phyloP scores from a whole-genome alignment of 140 eudicot genomes.

The Ambrosia hybrid region DNA sequence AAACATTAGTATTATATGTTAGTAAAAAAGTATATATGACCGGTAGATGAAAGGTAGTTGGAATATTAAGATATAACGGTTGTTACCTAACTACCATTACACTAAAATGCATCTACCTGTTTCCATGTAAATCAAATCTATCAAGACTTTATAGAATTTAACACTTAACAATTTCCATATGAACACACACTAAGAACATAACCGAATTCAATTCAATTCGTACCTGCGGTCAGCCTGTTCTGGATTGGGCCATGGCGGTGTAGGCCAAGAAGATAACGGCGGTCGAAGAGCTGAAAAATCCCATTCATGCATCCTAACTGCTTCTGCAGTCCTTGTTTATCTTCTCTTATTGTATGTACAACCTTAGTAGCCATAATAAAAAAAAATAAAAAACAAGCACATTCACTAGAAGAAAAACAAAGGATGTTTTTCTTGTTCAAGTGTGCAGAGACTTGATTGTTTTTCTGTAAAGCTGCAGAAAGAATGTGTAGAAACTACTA shows the following conservation, averaged over 20 bases:
- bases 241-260: constrained; percentile 41
- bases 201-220: constrained; percentile 1
- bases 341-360: constrained; percentile 53
- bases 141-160: constrained; percentile 1
- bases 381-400: not conserved
- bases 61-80: constrained; percentile 10
- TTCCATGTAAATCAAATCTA: constrained; percentile 14
- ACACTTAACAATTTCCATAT: constrained; percentile 3
- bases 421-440: constrained; percentile 32
- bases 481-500: constrained; percentile 31
- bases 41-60: constrained; percentile 7
- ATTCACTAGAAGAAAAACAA: not conserved
- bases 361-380: constrained; percentile 60
- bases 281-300: constrained; percentile 79
- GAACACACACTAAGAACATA: constrained; percentile 7
- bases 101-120: constrained; percentile 13
- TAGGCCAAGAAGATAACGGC: constrained; percentile 62
- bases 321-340: constrained; percentile 64
- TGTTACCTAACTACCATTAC: constrained; percentile 13
- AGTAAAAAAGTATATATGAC: not conserved
- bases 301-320: constrained; percentile 92
- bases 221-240: constrained; percentile 61
- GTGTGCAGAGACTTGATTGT: constrained; percentile 24
- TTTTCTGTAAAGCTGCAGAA: constrained; percentile 34
- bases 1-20: not conserved